Conservation (phyloP, 208 protist species). For the Willaertia magna region DNA sequence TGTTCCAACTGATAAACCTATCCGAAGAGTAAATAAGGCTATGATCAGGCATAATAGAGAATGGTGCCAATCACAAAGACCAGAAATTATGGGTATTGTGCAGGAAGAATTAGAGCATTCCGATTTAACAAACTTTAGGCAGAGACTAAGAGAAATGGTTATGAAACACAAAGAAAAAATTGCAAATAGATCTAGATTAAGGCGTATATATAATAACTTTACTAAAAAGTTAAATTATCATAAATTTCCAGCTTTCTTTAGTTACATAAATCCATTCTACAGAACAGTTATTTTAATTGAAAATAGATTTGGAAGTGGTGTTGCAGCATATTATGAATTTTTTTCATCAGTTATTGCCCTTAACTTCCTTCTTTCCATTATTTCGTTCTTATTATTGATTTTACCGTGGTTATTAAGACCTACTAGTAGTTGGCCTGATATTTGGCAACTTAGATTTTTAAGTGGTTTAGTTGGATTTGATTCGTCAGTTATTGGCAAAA, state of each 20-base stretch:
- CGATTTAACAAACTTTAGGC: not conserved
- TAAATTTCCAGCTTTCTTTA: not conserved
- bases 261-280: not conserved
- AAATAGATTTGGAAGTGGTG: not conserved
- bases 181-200: not conserved
- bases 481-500: not conserved
- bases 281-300: not conserved
- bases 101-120: not conserved
- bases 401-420: not conserved
- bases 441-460: not conserved
- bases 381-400: not conserved
- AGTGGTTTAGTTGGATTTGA: not conserved
- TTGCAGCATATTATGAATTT: slow-evolving; percentile 1
- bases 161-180: not conserved
- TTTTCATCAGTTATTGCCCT: not conserved
- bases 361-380: not conserved
- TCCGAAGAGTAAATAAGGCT: not conserved
- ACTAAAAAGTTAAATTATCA: not conserved
- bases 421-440: not conserved
- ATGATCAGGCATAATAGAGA: not conserved
- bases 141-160: not conserved
- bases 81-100: not conserved
- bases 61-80: not conserved
- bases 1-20: too few species aligned
- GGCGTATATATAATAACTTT: not conserved